Evolutionary conservation across 129 eudicot genomes (phyloP).

Genomic region (Deinandra increscens): DNA sequence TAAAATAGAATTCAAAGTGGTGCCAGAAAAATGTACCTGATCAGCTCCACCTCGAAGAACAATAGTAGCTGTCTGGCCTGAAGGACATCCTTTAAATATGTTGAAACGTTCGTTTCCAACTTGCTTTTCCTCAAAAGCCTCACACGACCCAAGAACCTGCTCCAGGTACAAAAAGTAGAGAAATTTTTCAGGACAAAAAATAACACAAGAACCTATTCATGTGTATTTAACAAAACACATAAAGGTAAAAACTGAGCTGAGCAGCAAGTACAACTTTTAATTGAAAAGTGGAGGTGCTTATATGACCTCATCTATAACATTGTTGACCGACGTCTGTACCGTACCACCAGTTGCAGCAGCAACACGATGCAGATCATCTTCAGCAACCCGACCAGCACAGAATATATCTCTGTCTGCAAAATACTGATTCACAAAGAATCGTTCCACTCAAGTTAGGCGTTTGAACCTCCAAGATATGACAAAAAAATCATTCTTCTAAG

Average conservation of each 20-base stretch:
- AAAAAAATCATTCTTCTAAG: background rate
- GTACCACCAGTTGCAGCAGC: slow-evolving; percentile 97
- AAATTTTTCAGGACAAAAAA: slow-evolving; percentile 7
- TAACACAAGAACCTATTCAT: background rate
- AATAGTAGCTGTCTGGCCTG: slow-evolving; percentile 80
- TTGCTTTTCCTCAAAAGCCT: slow-evolving; percentile 74
- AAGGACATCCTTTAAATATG: slow-evolving; percentile 86
- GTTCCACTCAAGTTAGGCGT: slow-evolving; percentile 3
- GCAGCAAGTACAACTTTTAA: background rate
- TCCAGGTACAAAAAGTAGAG: background rate
- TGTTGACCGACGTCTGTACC: slow-evolving; percentile 96
- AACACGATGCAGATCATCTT: slow-evolving; percentile 94
- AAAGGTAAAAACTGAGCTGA: background rate
- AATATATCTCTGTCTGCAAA: slow-evolving; percentile 98
- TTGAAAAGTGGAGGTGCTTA: background rate
- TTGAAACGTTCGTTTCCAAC: slow-evolving; percentile 90
- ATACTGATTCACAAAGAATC: slow-evolving; percentile 54
- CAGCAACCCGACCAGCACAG: slow-evolving; percentile 97
- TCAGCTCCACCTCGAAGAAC: slow-evolving; percentile 96
- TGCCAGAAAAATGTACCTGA: slow-evolving; percentile 61
- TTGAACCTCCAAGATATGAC: background rate
- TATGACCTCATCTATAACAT: slow-evolving; percentile 82
- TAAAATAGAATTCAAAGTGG: background rate
- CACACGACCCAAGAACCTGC: slow-evolving; percentile 92
- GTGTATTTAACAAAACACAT: background rate